These are phyloP conservation scores for Candida nemodendra DNA, from an alignment of 805 yeast species.

Conservation along the genomic window DNA sequence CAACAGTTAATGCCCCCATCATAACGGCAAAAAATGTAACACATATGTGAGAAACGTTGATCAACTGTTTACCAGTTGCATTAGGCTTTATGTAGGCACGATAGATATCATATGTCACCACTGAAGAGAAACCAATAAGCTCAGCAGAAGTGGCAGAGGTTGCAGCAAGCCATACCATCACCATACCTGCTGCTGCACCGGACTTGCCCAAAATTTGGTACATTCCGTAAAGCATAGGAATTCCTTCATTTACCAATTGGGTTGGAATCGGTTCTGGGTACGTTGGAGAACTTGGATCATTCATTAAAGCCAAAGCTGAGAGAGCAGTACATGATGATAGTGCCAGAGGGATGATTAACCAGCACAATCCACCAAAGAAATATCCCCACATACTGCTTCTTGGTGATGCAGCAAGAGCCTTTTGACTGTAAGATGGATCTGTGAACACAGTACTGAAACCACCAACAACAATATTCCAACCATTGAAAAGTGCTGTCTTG, in stretches of 20 bases:
- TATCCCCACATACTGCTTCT: conserved; percentile 31
- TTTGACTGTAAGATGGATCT: conserved; percentile 31
- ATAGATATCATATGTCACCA: conserved; percentile 40
- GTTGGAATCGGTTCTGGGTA: conserved; percentile 41
- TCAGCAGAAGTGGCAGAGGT: conserved; percentile 44
- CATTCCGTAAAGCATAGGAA: conserved; percentile 37
- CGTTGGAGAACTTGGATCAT: conserved; percentile 36
- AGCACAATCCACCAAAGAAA: conserved; percentile 32
- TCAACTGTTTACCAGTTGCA: conserved; percentile 39
- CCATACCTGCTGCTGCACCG: conserved; percentile 42
- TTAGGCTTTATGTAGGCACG: conserved; percentile 38
- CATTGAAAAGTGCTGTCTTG: conserved; percentile 35
- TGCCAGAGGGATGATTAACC: conserved; percentile 34
- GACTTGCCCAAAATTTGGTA: conserved; percentile 35
- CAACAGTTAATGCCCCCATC: conserved; percentile 38
- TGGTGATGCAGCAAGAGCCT: conserved; percentile 32
- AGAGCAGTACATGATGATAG: conserved; percentile 33
- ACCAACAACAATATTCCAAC: conserved; percentile 35
- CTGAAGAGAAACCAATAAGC: conserved; percentile 40
- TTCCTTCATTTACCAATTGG: conserved; percentile 39
- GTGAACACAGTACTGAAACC: conserved; percentile 31
- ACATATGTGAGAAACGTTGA: conserved; percentile 34
- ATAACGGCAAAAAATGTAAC: conserved; percentile 43
- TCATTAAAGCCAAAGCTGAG: conserved; percentile 34
- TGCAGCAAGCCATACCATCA: conserved; percentile 41